Conservation (phyloP, 2,329 filamentous ascomycete species). For the Botrytis byssoidea region DNA sequence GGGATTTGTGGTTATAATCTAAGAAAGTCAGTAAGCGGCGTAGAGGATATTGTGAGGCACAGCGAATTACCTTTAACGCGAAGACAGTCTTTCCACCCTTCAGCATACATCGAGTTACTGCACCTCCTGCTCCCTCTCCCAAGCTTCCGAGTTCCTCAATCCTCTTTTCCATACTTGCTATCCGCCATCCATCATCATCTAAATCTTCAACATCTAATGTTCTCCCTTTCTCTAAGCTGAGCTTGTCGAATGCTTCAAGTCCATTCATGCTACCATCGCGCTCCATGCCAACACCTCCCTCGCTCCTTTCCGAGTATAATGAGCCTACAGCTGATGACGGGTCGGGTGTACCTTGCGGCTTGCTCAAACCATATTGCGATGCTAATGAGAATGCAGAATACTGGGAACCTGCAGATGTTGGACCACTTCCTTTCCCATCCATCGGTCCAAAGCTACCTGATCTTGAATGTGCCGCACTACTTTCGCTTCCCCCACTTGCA, state of each 20-base stretch:
- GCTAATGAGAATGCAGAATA: constrained; percentile 83
- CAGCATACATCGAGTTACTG: constrained; percentile 86
- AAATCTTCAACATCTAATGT: constrained; percentile 89
- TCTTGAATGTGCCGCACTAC: constrained; percentile 74
- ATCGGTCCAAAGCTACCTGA: constrained; percentile 79
- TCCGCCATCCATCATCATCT: constrained; percentile 92
- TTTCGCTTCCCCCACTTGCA: constrained; percentile 75
- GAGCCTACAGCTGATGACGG: constrained; percentile 86
- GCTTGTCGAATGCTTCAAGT: constrained; percentile 73
- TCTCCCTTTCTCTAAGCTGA: constrained; percentile 78
- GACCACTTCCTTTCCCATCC: constrained; percentile 75
- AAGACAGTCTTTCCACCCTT: constrained; percentile 93
- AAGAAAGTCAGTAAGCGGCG: constrained; percentile 14
- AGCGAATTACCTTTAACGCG: constrained; percentile 76
- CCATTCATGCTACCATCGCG: constrained; percentile 77
- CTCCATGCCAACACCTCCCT: constrained; percentile 75
- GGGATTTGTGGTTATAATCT: constrained; percentile 98
- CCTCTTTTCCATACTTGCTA: constrained; percentile 83
- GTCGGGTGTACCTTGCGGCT: constrained; percentile 71
- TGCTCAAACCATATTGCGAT: constrained; percentile 66
- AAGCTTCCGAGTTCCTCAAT: constrained; percentile 86
- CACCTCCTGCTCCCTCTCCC: constrained; percentile 92
- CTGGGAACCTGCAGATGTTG: constrained; percentile 82
- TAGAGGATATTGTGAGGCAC: constrained; percentile 10
- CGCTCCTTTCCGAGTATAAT: constrained; percentile 76